A percentile compares a stretch with the other conserved stretches of the same genome.
phyloP scores from a whole-genome alignment of 208 protist species.

The Naegleria fowleri region DNA sequence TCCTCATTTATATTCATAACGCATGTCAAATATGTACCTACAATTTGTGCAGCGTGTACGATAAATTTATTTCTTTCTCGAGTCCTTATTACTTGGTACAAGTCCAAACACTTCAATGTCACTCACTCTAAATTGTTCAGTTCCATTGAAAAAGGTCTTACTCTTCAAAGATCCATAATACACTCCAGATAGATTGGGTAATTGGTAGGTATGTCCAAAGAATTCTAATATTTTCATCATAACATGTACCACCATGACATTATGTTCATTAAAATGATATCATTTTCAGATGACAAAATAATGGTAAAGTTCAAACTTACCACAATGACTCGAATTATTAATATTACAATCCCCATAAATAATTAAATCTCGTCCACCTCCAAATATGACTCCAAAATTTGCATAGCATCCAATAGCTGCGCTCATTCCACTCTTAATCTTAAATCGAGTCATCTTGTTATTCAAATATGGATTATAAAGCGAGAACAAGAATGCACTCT shows the following conservation, averaged over 20 bases:
- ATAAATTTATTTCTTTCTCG: too few species aligned
- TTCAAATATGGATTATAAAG: not conserved
- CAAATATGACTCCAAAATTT: constrained; percentile 16
- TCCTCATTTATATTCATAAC: too few species aligned
- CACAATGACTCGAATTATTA: not conserved
- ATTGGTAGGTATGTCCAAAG: not conserved
- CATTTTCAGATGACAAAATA: too few species aligned
- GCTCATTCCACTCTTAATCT: not conserved
- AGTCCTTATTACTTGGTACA: not conserved
- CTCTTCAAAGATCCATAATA: not conserved
- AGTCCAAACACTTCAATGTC: not conserved
- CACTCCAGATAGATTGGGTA: not conserved
- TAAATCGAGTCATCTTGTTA: not conserved
- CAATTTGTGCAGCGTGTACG: too few species aligned
- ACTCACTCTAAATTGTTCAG: not conserved
- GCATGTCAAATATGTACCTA: too few species aligned
- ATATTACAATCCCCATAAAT: not conserved
- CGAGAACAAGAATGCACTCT: constrained; percentile 21
- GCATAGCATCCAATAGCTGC: constrained; percentile 2
- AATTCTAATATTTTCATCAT: too few species aligned
- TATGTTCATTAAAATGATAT: too few species aligned
- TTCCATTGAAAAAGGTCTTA: not conserved
- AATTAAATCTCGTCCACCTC: constrained; percentile 16
- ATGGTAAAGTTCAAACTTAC: too few species aligned
- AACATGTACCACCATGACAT: too few species aligned